phyloP scores from a whole-genome alignment of 2,329 filamentous ascomycete genomes.

The Botryotinia narcissicola region DNA sequence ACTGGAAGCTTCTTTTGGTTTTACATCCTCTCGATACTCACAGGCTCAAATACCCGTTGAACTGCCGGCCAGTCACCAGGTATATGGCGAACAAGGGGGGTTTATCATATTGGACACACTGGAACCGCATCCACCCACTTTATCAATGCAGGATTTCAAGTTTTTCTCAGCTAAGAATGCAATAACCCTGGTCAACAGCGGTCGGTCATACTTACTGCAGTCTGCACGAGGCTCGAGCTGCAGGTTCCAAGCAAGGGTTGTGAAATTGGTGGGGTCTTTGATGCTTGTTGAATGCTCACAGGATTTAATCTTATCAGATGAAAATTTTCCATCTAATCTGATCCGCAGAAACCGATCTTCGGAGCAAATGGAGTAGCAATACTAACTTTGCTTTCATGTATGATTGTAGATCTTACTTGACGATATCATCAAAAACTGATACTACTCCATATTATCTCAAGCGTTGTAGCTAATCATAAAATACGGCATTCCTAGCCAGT shows the following conservation, averaged over 20 bases:
- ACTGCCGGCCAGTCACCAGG: neutral
- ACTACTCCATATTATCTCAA: neutral
- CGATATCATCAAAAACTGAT: neutral
- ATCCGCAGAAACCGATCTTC: slow-evolving; percentile 11
- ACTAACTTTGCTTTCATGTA: neutral
- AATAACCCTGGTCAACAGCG: slow-evolving; percentile 1
- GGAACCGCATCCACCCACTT: slow-evolving; percentile 1
- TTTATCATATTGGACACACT: neutral
- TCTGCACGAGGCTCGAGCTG: neutral
- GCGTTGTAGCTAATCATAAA: neutral
- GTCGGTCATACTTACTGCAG: slow-evolving; percentile 1
- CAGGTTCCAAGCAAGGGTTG: slow-evolving; percentile 5
- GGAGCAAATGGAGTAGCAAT: neutral
- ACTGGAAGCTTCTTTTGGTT: neutral
- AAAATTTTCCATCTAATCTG: slow-evolving; percentile 18
- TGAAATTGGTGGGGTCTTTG: neutral
- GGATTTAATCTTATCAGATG: slow-evolving; percentile 19
- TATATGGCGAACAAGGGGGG: neutral
- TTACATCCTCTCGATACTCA: neutral
- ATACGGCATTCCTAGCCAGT: neutral
- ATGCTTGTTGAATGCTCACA: neutral
- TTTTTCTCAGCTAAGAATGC: slow-evolving; percentile 12
- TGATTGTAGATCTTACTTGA: neutral
- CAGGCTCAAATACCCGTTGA: neutral
- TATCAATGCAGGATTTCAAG: slow-evolving; percentile 2